Conservation (phyloP, 1,284 basidiomycete genomes). For the Malassezia arunalokei region DNA sequence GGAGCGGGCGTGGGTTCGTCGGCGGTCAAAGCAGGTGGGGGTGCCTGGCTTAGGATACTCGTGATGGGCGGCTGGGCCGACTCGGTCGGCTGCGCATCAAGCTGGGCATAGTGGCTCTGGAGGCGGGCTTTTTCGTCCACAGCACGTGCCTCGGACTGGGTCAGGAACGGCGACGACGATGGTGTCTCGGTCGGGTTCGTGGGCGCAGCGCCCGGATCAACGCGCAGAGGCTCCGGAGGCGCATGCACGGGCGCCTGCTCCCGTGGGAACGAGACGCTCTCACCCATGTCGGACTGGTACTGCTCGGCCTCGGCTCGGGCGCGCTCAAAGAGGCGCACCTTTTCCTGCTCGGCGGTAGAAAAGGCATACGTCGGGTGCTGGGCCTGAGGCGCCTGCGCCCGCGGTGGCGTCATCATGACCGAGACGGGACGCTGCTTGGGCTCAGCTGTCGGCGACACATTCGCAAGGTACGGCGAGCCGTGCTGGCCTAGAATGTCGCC, state of each 20-base stretch:
- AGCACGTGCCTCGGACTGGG: slow-evolving; percentile 11
- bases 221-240: neutral
- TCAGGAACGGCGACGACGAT: slow-evolving; percentile 3
- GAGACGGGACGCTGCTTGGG: neutral
- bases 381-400: neutral
- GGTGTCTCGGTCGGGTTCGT: neutral
- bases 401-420: slow-evolving; percentile 2
- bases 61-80: neutral
- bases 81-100: neutral
- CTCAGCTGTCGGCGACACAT: neutral
- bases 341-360: slow-evolving; percentile 29
- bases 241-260: neutral
- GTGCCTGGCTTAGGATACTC: neutral
- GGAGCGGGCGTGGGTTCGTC: neutral
- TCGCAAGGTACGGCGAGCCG: neutral
- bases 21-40: neutral
- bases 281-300: slow-evolving; percentile 29
- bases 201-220: neutral
- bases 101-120: slow-evolving; percentile 9
- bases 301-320: slow-evolving; percentile 37
- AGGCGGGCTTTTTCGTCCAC: slow-evolving; percentile 10
- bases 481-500: neutral
- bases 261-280: slow-evolving; percentile 19
- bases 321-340: slow-evolving; percentile 34
- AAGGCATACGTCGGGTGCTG: neutral